Conservation (phyloP, 495 filamentous ascomycete genomes). For the Pyrenula massariospora region DNA sequence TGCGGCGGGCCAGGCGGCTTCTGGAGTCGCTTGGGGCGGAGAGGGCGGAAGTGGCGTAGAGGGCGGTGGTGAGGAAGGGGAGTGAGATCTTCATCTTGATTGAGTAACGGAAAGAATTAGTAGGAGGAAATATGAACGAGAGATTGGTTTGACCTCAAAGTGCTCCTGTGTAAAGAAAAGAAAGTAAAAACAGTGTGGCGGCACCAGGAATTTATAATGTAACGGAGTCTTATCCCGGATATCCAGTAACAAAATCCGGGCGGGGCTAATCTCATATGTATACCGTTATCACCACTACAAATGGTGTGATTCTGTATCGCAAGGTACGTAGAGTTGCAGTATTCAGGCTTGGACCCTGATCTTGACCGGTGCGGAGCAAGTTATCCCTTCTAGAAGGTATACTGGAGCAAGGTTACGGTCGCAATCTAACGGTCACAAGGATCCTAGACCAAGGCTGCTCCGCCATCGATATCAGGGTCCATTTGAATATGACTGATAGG, state of each 20-base stretch:
- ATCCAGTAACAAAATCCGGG: no score
- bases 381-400: background rate
- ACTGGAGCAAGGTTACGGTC: background rate
- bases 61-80: background rate
- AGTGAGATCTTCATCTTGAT: background rate
- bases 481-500: background rate
- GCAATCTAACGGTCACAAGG: background rate
- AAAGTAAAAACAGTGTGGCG: background rate
- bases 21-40: background rate
- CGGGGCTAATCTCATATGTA: no score
- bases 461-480: background rate
- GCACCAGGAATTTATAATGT: constrained; percentile 7
- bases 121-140: no score
- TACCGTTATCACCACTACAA: background rate
- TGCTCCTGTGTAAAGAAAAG: no score
- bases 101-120: background rate
- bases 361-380: background rate
- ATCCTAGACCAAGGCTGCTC: background rate
- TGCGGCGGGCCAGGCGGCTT: background rate
- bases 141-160: no score
- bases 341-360: background rate
- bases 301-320: background rate
- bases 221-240: no score
- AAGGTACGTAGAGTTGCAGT: background rate
- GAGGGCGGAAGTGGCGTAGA: background rate